Evolutionary conservation across 2,329 filamentous ascomycete genomes (phyloP).

Genomic region (Xylariales sp.): DNA sequence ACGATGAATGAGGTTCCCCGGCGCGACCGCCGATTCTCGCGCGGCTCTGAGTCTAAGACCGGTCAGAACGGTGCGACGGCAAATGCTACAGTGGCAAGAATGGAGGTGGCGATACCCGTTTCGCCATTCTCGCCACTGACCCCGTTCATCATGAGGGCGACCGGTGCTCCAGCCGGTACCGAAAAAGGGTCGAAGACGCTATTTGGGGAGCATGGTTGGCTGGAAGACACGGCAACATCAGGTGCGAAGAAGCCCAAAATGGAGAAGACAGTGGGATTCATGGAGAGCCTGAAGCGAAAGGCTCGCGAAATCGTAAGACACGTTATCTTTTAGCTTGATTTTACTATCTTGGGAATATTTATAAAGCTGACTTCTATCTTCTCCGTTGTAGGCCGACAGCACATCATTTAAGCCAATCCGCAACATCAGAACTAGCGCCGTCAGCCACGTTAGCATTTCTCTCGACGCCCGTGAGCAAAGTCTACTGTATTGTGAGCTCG

Average conservation of each 20-base stretch:
- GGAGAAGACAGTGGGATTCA: constrained; percentile 42
- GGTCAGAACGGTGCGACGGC: neutral
- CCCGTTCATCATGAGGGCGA: constrained; percentile 47
- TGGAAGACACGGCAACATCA: constrained; percentile 55
- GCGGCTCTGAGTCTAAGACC: neutral
- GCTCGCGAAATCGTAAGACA: constrained; percentile 64
- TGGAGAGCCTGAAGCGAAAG: constrained; percentile 55
- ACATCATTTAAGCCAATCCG: constrained; percentile 31
- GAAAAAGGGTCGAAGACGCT: constrained; percentile 57
- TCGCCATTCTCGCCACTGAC: constrained; percentile 47
- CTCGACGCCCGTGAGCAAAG: constrained; percentile 67
- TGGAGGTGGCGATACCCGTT: constrained; percentile 3
- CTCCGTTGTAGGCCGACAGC: constrained; percentile 27
- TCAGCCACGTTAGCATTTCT: constrained; percentile 54
- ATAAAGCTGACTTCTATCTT: constrained; percentile 32
- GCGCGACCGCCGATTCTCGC: constrained; percentile 18
- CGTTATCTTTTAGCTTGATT: neutral
- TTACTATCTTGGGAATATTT: neutral
- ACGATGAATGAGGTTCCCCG: constrained; percentile 27
- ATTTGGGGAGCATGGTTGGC: constrained; percentile 68
- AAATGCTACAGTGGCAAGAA: neutral
- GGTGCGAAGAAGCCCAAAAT: constrained; percentile 33
- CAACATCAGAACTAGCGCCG: constrained; percentile 12
- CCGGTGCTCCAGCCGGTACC: constrained; percentile 35
- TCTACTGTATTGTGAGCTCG: constrained; percentile 69